phyloP scores from a whole-genome alignment of 768 basidiomycete species.

The Pulveroboletus sp. region DNA sequence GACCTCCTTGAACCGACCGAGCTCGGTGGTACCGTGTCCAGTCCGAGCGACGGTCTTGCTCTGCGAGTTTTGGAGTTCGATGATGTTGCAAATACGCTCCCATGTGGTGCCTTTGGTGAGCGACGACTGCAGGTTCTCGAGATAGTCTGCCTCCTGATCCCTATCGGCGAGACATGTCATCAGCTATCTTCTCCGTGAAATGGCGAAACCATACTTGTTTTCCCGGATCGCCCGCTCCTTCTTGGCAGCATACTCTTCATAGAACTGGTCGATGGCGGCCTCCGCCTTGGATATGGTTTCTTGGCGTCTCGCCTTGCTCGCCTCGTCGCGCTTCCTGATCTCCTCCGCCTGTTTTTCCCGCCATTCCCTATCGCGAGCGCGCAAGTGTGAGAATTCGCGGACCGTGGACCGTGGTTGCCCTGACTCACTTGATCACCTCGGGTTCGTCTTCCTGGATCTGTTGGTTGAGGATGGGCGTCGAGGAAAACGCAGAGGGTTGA shows the following conservation, averaged over 20 bases:
- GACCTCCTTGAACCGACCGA: constrained; percentile 89
- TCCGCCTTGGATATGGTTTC: constrained; percentile 84
- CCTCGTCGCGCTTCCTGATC: constrained; percentile 79
- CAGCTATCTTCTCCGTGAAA: neutral
- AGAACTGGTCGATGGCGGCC: constrained; percentile 84
- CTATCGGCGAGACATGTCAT: constrained; percentile 38
- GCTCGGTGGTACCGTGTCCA: constrained; percentile 84
- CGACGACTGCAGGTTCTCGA: constrained; percentile 64
- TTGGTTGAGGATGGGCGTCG: constrained; percentile 71
- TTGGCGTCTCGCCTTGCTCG: constrained; percentile 68
- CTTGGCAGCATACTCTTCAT: constrained; percentile 81
- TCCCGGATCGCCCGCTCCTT: constrained; percentile 89
- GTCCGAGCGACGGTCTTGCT: constrained; percentile 91
- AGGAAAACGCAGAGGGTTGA: constrained; percentile 64
- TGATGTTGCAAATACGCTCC: constrained; percentile 83
- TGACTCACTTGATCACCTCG: constrained; percentile 72
- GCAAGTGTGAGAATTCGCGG: neutral
- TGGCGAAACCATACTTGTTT: constrained; percentile 68
- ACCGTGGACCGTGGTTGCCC: neutral
- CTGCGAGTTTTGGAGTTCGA: constrained; percentile 94
- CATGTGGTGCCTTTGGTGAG: constrained; percentile 91
- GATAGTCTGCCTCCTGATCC: constrained; percentile 81
- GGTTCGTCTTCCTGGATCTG: constrained; percentile 75
- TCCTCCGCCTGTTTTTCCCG: constrained; percentile 80
- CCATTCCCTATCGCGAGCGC: constrained; percentile 62